A percentile compares a stretch with the other conserved stretches of the same genome.
These are phyloP conservation scores for Nicotiana obtusifolia DNA, from an alignment of 257 asterid species.

Conservation along the genomic window DNA sequence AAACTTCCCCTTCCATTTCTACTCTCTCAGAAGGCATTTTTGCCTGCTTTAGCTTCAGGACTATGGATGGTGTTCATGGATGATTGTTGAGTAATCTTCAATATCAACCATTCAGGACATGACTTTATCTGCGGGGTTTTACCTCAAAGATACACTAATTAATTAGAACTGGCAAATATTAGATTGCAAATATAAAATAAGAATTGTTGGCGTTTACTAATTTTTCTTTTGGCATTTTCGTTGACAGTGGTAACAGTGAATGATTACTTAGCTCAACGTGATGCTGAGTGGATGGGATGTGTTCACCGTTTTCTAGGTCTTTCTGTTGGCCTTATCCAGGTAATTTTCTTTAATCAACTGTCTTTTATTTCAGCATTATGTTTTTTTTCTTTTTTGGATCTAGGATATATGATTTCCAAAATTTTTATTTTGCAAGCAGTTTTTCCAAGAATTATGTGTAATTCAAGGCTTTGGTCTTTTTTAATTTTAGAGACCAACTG, in stretches of 20 bases:
- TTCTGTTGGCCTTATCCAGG: conserved; percentile 98
- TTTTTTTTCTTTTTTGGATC: neutral
- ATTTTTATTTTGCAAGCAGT: neutral
- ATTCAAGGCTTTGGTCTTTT: neutral
- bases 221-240: conserved; percentile 7
- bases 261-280: conserved; percentile 96
- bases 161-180: conserved; percentile 5
- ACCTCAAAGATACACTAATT: neutral
- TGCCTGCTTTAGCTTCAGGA: neutral
- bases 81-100: neutral
- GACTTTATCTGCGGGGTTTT: neutral
- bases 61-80: neutral
- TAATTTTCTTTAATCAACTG: conserved; percentile 25
- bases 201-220: conserved; percentile 8
- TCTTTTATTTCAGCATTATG: neutral
- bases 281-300: conserved; percentile 99
- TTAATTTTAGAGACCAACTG: neutral
- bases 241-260: conserved; percentile 91
- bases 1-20: neutral
- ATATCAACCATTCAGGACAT: neutral
- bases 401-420: neutral
- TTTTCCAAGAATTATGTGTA: neutral
- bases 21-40: neutral
- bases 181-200: conserved; percentile 7
- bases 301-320: conserved; percentile 96